Evolutionary conservation across 805 yeast genomes (phyloP), one percentile per base, ranked within the genome.

Genomic region (Kazachstania kunashirensis): DNA sequence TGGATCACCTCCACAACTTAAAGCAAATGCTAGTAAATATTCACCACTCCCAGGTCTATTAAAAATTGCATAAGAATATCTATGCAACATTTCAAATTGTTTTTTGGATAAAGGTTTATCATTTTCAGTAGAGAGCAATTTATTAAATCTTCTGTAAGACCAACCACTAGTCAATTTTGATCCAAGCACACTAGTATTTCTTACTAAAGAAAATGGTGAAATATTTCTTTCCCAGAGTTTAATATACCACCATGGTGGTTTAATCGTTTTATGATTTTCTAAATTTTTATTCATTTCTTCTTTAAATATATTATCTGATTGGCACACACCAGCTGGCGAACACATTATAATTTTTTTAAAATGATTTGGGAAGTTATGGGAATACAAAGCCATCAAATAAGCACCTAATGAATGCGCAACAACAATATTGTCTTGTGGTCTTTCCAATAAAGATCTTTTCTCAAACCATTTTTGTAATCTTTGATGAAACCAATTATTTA

Each of bases 331-430:
- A 0, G 94, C 97, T 0, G 97, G 97, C 0, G 95, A 82, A 6
- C 84, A 79, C 65, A 88, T 68, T n/a, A 86, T 52, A 24, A 89
- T 53, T 48, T 79, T 80, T 33, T 68, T 63, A 43, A 88, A 79
- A 31, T 75, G 71, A 2, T 65, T 60, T 0, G 89, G 84, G 43
- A 68, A 61, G 37, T 68, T 66, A 37, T 77, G 65, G 3, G 84
- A 80, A 47, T 84, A 82, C 4, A 79, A 59, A 1, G 79, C 71
- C 53, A 81, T 72, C 16, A 89, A 49, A 53, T 88, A 89, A 0
- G 94, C 96, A 4, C 98, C 98, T 73, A 92, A 68, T 0, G 96
- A 86, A 60, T 89, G 98, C 1, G 95, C 94, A 77, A 73, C 30
- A 75, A 70, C 35, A 79, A 61, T 40, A 75, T 75, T 38, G 69